Evolutionary conservation across 2,329 filamentous ascomycete species (phyloP).

Genomic region (Pseudopithomyces chartarum): DNA sequence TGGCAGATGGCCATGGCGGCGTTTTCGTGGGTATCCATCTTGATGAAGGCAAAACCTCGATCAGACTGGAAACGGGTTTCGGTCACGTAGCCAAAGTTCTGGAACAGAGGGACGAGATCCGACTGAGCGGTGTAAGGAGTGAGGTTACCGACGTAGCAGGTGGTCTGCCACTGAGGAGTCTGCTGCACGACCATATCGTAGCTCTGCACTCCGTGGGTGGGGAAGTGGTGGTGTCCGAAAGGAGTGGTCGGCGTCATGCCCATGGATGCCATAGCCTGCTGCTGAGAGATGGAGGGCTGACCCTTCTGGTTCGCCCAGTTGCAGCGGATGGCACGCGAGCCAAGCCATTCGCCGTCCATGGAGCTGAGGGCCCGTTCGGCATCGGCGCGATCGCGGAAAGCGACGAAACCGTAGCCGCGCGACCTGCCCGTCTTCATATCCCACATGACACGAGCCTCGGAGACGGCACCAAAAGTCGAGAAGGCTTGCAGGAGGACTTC

Average conservation of each 20-base stretch:
- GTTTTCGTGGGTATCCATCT: constrained; percentile 98
- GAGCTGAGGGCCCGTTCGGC: constrained; percentile 95
- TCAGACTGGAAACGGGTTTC: constrained; percentile 98
- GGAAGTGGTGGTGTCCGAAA: constrained; percentile 96
- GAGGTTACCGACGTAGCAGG: constrained; percentile 95
- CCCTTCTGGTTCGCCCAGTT: constrained; percentile 99
- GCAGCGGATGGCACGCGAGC: constrained; percentile 95
- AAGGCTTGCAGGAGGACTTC: constrained; percentile 93
- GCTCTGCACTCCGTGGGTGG: constrained; percentile 93
- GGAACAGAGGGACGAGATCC: constrained; percentile 95
- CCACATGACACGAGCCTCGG: constrained; percentile 99
- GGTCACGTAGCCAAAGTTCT: constrained; percentile 97
- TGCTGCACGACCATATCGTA: constrained; percentile 97
- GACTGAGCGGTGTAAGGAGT: constrained; percentile 97
- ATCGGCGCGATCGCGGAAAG: constrained; percentile 90
- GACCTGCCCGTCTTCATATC: constrained; percentile 99
- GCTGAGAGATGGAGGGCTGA: constrained; percentile 97
- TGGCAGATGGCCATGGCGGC: constrained; percentile 98
- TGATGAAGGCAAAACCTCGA: constrained; percentile 96
- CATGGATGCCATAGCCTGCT: constrained; percentile 96
- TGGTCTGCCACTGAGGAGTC: constrained; percentile 97
- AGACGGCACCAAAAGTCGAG: constrained; percentile 92
- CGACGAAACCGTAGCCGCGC: constrained; percentile 96
- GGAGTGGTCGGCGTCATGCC: constrained; percentile 97
- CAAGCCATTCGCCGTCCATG: constrained; percentile 99